Base-by-base conservation (phyloP, 2,329 filamentous ascomycete species). In the Colletotrichum coccodes region DNA sequence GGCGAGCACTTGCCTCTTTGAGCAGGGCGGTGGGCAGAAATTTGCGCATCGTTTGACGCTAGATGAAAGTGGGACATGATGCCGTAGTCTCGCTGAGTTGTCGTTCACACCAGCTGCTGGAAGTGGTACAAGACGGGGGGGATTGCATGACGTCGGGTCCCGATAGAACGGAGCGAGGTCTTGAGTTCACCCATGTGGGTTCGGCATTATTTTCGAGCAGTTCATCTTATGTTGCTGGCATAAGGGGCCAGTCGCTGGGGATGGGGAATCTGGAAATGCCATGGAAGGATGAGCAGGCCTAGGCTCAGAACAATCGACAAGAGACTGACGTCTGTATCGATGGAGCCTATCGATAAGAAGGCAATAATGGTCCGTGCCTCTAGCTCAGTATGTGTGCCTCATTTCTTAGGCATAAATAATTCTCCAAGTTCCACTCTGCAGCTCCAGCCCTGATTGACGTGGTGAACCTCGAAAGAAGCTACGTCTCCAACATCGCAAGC, bases 391-490 rank as follows among this genome's bases (percentile, higher is more conserved):
- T 0, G 18, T 3, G 0, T 49, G 54, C 60, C 65, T 64, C 26
- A 32, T 3, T 1, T 8, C 1, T 23, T 54, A 69, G 66, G 66
- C 66, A 60, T 1, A 1, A 9, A 32, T 1, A 16, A 36, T 12
- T 53, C 21, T 34, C 18, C 44, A 56, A 28, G 64, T 50, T 44
- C 57, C 58, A 62, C 58, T 50, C 9, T 30, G n/a, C 53, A 66
- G 46, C 60, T 68, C 46, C 52, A 23, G 57, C 46, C 60, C 65
- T 64, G 60, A 47, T 58, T 62, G 63, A 64, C 60, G 60, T 68
- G 60, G 61, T 68, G 60, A 59, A 40, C 46, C 49, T 60, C 56
- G 60, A 66, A 69, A 69, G 66, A 69, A 69, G 61, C 61, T 69
- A 69, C 66, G 42, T 69, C 61, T 69, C 66, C 66, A 69, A 66